Evolutionary conservation across 805 yeast genomes (phyloP).

Genomic region (Ogataea trehalophila): DNA sequence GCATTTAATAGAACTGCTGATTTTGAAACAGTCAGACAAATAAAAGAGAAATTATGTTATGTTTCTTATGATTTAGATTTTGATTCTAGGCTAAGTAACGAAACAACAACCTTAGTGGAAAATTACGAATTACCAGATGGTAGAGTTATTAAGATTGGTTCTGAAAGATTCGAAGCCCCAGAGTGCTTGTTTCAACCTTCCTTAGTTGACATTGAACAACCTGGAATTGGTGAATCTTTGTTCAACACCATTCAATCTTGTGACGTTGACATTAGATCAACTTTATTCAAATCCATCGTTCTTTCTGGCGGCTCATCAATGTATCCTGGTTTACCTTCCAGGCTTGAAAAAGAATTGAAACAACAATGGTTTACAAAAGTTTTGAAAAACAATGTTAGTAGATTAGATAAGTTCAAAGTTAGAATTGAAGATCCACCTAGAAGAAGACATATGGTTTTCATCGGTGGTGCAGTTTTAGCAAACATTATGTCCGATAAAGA

Average conservation of each 20-base stretch:
- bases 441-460: constrained; percentile 97
- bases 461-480: constrained; percentile 98
- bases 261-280: constrained; percentile 86
- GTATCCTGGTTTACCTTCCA: constrained; percentile 97
- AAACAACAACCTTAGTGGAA: constrained; percentile 93
- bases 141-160: constrained; percentile 86
- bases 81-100: constrained; percentile 81
- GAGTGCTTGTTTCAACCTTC: constrained; percentile 96
- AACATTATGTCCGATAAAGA: constrained; percentile 98
- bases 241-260: constrained; percentile 93
- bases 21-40: constrained; percentile 97
- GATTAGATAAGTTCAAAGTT: constrained; percentile 89
- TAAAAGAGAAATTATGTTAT: constrained; percentile 93
- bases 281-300: constrained; percentile 87
- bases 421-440: constrained; percentile 98
- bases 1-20: constrained; percentile 98
- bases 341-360: constrained; percentile 92
- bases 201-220: constrained; percentile 92
- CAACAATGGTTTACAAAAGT: constrained; percentile 93
- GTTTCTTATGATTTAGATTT: constrained; percentile 91
- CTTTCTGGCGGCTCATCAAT: constrained; percentile 96
- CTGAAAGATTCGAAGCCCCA: constrained; percentile 95
- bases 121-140: constrained; percentile 95
- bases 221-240: constrained; percentile 90
- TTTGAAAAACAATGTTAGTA: constrained; percentile 76